Base-by-base conservation (phyloP, 2,329 filamentous ascomycete genomes). In the Rutstroemia sp. region DNA sequence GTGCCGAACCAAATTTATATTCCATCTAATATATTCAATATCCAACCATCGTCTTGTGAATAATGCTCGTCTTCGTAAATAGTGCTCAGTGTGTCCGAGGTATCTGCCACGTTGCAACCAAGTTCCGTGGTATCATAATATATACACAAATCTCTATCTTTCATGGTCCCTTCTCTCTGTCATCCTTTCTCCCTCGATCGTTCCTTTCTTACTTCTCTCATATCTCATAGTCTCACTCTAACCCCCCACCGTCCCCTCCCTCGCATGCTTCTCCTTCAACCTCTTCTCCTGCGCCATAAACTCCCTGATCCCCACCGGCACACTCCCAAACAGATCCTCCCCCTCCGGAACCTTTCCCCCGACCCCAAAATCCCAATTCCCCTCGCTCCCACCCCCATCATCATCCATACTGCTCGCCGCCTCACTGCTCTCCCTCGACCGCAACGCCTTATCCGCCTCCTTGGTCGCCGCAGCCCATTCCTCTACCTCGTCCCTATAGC, bases 271-370 rank as follows among this genome's bases (percentile, higher is more conserved):
- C 71, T 88, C 78, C 72, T 89, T 92, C 59, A 99, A 72, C 70
- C 78, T 86, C 79, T 97, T 97, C 76, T 99, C 94, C 58, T 87
- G 91, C 76, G 87, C 90, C 92, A 99, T 97, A 67, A 99, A 99
- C 71, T 96, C 92, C 60, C 89, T 78, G 62, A 99, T 96, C 0
- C 92, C 94, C 9, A 97, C 88, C 0, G 94, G 92, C 52, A 99
- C 84, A 63, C 82, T 83, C 50, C 82, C 81, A 66, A 95, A 95
- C 38, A 95, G 69, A 50, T 89, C 84, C 2, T 84, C 83, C 54
- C 82, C 77, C 76, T 76, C 81, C 49, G 78, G 69, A 58, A 84
- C 78, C 45, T 66, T 66, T 61, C 69, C 65, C 46, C 70, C 61
- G n/a, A 8, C 39, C 25, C 67, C 69, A 10, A 70, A 71, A 23